Evolutionary conservation across 306 rosid genomes (phyloP).

Genomic region (Cicer chorassanicum): DNA sequence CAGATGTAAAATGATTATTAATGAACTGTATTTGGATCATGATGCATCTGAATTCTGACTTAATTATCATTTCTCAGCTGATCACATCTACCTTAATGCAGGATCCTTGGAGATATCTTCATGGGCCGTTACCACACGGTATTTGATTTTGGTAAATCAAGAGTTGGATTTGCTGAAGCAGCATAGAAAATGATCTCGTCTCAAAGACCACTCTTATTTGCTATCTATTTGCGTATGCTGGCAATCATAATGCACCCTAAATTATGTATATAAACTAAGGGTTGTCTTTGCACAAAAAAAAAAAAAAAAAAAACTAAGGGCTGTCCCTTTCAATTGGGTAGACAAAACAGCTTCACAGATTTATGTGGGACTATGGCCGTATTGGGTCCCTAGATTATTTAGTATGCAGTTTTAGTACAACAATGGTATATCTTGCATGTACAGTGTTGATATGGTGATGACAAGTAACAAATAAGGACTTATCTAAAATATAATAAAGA

Average conservation of each 20-base stretch:
- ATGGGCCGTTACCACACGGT: conserved; percentile 95
- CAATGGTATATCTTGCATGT: background rate
- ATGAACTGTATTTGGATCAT: background rate
- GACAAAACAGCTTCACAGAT: conserved; percentile 12
- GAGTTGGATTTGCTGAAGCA: conserved; percentile 91
- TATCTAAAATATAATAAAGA: background rate
- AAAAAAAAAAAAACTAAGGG: background rate
- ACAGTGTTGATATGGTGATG: background rate
- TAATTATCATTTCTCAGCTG: conserved; percentile 6
- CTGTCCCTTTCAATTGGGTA: background rate
- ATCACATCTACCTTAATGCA: conserved; percentile 45
- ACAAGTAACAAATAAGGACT: background rate
- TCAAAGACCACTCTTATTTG: conserved; percentile 8
- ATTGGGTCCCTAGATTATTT: background rate
- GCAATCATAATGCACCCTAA: conserved; percentile 23
- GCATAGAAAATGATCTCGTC: conserved; percentile 52
- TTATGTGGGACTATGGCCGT: background rate
- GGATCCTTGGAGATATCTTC: conserved; percentile 91
- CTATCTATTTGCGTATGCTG: background rate
- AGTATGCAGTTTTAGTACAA: background rate
- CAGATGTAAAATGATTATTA: too few species aligned
- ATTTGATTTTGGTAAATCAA: conserved; percentile 70
- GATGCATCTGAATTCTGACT: conserved; percentile 30
- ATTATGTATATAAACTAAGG: conserved; percentile 15
- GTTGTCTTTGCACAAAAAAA: background rate